A percentile compares a stretch with the other conserved stretches of the same genome.
These are phyloP conservation scores for Cyanidiococcus yangmingshanensis DNA, from an alignment of 23 red algal species.

Conservation along the genomic window DNA sequence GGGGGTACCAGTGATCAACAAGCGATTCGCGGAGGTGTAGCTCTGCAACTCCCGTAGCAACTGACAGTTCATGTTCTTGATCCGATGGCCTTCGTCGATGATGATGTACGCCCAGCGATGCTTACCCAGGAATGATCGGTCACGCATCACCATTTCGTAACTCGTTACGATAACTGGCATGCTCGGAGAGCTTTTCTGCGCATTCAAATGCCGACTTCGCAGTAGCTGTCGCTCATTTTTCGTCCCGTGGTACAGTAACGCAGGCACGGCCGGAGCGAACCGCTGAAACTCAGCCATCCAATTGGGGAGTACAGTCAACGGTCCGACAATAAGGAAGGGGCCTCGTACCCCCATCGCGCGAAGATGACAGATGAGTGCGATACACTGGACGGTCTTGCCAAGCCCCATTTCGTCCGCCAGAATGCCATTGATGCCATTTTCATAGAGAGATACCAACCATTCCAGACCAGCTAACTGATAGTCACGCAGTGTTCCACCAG, in stretches of 20 bases:
- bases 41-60: constrained; percentile 22
- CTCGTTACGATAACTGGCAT: constrained; percentile 28
- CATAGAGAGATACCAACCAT: constrained; percentile 41
- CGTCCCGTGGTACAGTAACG: constrained; percentile 28
- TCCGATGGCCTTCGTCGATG: constrained; percentile 44
- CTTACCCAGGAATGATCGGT: constrained; percentile 23
- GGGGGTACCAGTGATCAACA: constrained; percentile 39
- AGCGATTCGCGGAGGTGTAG: constrained; percentile 31
- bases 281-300: constrained; percentile 31
- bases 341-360: constrained; percentile 31
- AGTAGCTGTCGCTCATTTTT: constrained; percentile 16
- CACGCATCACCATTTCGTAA: constrained; percentile 44
- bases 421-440: constrained; percentile 48
- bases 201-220: constrained; percentile 15
- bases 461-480: constrained; percentile 45
- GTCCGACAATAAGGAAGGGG: constrained; percentile 36
- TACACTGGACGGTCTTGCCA: constrained; percentile 33
- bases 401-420: constrained; percentile 45
- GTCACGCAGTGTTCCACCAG: constrained; percentile 17
- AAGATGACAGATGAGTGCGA: constrained; percentile 35
- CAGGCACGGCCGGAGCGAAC: constrained; percentile 24
- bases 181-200: constrained; percentile 36
- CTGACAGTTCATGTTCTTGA: constrained; percentile 48
- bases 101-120: constrained; percentile 35
- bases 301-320: constrained; percentile 30